A percentile compares a stretch with the other conserved stretches of the same genome.
Evolutionary conservation across 2,329 filamentous ascomycete species (phyloP).

Genomic region (Fusarium neocosmosporiellum): DNA sequence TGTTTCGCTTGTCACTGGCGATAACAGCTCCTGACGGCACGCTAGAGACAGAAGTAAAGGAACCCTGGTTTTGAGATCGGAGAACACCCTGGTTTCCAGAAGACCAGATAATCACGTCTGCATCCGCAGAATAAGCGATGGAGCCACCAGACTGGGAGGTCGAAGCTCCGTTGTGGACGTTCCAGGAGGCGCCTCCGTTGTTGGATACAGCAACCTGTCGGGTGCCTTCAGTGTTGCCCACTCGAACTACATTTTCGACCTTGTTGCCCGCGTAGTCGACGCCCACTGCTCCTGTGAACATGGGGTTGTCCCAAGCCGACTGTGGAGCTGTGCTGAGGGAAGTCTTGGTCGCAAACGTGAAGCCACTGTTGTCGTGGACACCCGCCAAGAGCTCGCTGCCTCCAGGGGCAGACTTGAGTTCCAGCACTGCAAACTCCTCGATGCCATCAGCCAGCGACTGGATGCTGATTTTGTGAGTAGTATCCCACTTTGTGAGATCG

Average conservation of each 20-base stretch:
- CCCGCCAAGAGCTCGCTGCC: conserved; percentile 64
- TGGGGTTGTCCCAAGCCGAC: conserved; percentile 59
- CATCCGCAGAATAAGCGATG: conserved; percentile 63
- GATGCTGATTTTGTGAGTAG: conserved; percentile 59
- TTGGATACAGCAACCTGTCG: conserved; percentile 60
- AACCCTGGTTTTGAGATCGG: conserved; percentile 53
- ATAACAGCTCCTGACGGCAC: conserved; percentile 60
- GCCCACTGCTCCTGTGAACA: conserved; percentile 57
- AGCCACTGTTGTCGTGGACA: conserved; percentile 64
- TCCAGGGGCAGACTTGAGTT: conserved; percentile 59
- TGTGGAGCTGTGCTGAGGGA: conserved; percentile 56
- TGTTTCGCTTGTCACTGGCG: conserved; percentile 65
- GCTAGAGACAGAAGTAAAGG: conserved; percentile 58
- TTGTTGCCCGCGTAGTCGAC: conserved; percentile 63
- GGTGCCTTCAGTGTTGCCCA: conserved; percentile 57
- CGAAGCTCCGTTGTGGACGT: conserved; percentile 58
- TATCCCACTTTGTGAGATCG: conserved; percentile 67
- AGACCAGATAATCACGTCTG: conserved; percentile 61
- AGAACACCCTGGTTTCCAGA: conserved; percentile 53
- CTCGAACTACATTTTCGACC: conserved; percentile 59
- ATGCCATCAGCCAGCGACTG: conserved; percentile 64
- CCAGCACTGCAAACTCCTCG: conserved; percentile 64
- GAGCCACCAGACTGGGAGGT: conserved; percentile 56
- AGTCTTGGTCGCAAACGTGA: conserved; percentile 55
- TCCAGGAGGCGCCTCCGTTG: conserved; percentile 64